Evolutionary conservation across 2,329 filamentous ascomycete species (phyloP).

Genomic region (Fusarium pilosicola): DNA sequence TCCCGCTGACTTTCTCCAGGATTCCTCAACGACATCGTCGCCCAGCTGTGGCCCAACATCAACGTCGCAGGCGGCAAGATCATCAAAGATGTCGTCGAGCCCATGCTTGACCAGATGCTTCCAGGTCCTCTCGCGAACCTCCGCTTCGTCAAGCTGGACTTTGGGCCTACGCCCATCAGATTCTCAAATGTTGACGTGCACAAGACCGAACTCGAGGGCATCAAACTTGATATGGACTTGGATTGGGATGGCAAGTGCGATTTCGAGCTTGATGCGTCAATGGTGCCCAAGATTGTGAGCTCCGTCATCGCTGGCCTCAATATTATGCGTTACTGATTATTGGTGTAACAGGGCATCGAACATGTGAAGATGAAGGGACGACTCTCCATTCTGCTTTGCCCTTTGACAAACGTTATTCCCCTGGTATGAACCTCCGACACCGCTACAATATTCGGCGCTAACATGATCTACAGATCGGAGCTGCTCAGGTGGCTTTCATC

Average conservation of each 20-base stretch:
- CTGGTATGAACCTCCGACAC: conserved; percentile 3
- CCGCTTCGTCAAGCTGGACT: conserved; percentile 39
- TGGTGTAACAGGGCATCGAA: conserved; percentile 32
- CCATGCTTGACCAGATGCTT: conserved; percentile 39
- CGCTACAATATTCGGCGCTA: neutral
- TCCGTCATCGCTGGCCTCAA: neutral
- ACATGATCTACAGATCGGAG: conserved; percentile 33
- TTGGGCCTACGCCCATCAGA: conserved; percentile 33
- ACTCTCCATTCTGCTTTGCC: conserved; percentile 36
- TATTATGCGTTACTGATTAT: neutral
- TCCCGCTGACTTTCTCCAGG: conserved; percentile 28
- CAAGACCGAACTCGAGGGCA: conserved; percentile 35
- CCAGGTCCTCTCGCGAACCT: conserved; percentile 37
- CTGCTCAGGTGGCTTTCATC: conserved; percentile 41
- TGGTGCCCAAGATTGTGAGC: conserved; percentile 42
- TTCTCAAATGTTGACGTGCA: conserved; percentile 41
- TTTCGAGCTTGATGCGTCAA: conserved; percentile 40
- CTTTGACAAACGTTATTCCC: conserved; percentile 39
- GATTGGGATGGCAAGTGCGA: conserved; percentile 39
- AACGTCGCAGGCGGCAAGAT: conserved; percentile 41
- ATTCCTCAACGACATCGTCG: conserved; percentile 43
- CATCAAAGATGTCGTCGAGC: conserved; percentile 39
- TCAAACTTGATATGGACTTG: conserved; percentile 44
- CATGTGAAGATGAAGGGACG: conserved; percentile 40
- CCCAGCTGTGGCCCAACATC: conserved; percentile 44